Conservation (phyloP, 805 yeast genomes). For the Wickerhamomyces mucosus region DNA sequence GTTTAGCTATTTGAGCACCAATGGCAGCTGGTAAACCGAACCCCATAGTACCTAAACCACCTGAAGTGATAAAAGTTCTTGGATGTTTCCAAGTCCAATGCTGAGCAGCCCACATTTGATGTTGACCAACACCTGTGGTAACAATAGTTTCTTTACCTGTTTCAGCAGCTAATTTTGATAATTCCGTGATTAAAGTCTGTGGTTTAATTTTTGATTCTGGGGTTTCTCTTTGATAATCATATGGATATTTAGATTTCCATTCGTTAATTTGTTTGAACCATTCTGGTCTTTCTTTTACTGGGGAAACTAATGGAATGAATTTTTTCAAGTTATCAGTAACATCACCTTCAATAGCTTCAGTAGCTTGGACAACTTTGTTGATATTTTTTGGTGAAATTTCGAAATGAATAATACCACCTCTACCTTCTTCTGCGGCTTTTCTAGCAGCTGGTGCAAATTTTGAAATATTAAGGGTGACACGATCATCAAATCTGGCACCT, state of each 20-base stretch:
- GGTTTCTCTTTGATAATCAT: constrained; percentile 71
- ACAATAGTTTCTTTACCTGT: constrained; percentile 70
- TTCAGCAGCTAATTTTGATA: constrained; percentile 59
- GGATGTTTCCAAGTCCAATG: constrained; percentile 92
- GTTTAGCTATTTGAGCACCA: constrained; percentile 95
- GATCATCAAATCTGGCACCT: constrained; percentile 97
- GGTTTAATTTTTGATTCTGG: constrained; percentile 81
- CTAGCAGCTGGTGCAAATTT: constrained; percentile 93
- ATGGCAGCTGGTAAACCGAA: constrained; percentile 96
- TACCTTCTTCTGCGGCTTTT: constrained; percentile 74
- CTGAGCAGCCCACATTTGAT: constrained; percentile 99
- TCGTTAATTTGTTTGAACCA: constrained; percentile 70
- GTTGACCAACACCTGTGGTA: constrained; percentile 99
- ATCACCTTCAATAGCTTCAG: constrained; percentile 96
- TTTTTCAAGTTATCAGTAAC: constrained; percentile 68
- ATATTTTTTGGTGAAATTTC: constrained; percentile 96
- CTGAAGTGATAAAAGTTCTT: constrained; percentile 92
- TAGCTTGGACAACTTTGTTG: constrained; percentile 93
- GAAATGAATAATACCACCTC: constrained; percentile 96
- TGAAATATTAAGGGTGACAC: constrained; percentile 82
- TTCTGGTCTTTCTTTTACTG: constrained; percentile 58
- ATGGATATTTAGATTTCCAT: constrained; percentile 87
- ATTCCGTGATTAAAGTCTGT: constrained; percentile 78
- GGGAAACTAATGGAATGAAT: constrained; percentile 61
- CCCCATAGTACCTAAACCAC: constrained; percentile 99